Evolutionary conservation across 768 basidiomycete genomes (phyloP).

Genomic region (Cystofilobasidium ferigula): DNA sequence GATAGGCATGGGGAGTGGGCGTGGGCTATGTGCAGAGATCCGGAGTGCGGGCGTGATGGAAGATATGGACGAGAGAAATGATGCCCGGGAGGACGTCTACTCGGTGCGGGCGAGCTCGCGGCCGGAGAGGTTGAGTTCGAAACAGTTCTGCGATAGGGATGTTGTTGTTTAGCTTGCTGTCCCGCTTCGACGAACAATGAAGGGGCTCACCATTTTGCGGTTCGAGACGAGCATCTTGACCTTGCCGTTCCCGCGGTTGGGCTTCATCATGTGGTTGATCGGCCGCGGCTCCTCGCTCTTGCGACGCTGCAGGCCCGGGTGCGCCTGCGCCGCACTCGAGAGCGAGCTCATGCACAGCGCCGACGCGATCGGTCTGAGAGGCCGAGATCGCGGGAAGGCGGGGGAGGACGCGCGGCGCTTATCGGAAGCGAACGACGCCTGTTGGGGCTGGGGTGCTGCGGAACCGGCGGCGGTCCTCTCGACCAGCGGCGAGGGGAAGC

Average conservation of each 20-base stretch:
- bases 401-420: neutral
- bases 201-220: neutral
- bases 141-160: neutral
- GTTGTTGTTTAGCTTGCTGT: neutral
- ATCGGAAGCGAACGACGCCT: neutral
- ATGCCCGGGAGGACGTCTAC: too few relatives aligned
- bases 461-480: neutral
- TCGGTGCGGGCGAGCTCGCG: slow-evolving; percentile 9
- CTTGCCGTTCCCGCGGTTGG: slow-evolving; percentile 1
- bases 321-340: neutral
- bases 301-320: neutral
- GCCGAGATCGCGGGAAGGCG: neutral
- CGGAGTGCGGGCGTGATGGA: too few relatives aligned
- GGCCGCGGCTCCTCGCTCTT: neutral
- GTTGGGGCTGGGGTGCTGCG: neutral
- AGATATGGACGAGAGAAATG: too few relatives aligned
- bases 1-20: too few relatives aligned
- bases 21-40: too few relatives aligned
- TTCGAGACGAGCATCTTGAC: slow-evolving; percentile 3
- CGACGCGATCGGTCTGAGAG: neutral
- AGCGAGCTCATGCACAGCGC: neutral
- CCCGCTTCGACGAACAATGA: neutral
- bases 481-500: neutral
- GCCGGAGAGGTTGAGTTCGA: slow-evolving; percentile 12
- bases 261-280: slow-evolving; percentile 1